phyloP scores from a whole-genome alignment of 2,329 filamentous ascomycete genomes.

The Macrophomina phaseolina region DNA sequence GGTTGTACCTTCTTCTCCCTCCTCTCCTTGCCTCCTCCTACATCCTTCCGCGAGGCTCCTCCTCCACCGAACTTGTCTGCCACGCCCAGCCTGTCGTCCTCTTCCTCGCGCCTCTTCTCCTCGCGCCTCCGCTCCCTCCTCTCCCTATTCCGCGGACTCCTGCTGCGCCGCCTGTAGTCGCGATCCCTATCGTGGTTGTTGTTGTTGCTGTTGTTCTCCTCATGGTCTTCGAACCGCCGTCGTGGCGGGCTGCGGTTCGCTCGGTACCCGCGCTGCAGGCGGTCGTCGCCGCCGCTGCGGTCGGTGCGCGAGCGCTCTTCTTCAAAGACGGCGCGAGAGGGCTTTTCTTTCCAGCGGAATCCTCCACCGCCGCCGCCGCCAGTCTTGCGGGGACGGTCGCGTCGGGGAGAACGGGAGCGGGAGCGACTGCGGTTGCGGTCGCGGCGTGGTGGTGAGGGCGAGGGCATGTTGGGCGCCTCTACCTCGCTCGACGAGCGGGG shows the following conservation, averaged over 20 bases:
- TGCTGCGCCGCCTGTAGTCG: slow-evolving; percentile 25
- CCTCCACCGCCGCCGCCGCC: slow-evolving; percentile 52
- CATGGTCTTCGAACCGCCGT: slow-evolving; percentile 54
- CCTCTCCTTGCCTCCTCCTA: slow-evolving; percentile 48
- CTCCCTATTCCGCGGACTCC: slow-evolving; percentile 23
- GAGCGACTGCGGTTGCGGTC: slow-evolving; percentile 31
- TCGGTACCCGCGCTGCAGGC: slow-evolving; percentile 33
- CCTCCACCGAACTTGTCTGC: slow-evolving; percentile 20
- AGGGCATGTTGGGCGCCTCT: slow-evolving; percentile 10
- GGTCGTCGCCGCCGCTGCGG: slow-evolving; percentile 31
- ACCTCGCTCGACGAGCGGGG: background rate
- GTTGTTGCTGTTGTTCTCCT: slow-evolving; percentile 51
- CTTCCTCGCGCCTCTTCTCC: slow-evolving; percentile 12
- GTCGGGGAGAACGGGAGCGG: slow-evolving; percentile 39
- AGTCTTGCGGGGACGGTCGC: slow-evolving; percentile 38
- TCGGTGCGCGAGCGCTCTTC: slow-evolving; percentile 29
- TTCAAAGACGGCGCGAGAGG: slow-evolving; percentile 28
- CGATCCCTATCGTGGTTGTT: slow-evolving; percentile 38
- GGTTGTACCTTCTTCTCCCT: slow-evolving; percentile 27
- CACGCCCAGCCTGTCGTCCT: slow-evolving; percentile 37
- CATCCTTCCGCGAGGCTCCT: slow-evolving; percentile 32
- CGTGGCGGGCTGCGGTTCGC: slow-evolving; percentile 35
- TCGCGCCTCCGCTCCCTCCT: slow-evolving; percentile 26
- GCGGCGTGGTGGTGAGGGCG: slow-evolving; percentile 31
- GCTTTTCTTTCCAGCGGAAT: slow-evolving; percentile 65